phyloP scores from a whole-genome alignment of 129 eudicot genomes.

The Ambrosia artemisiifolia region DNA sequence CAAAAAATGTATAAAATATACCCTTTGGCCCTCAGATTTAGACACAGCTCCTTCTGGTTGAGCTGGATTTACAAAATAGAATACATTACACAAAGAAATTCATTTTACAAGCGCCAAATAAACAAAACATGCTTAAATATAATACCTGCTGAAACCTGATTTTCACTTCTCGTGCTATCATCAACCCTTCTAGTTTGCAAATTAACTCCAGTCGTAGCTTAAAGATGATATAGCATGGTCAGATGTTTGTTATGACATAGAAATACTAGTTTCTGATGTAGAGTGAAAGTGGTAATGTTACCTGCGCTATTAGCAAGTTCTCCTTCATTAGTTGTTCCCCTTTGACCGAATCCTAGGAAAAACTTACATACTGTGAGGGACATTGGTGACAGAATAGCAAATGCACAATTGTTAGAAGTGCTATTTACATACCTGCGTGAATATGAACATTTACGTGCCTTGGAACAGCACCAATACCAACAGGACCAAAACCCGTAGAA shows the following conservation, averaged over 20 bases:
- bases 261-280: constrained; percentile 22
- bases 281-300: constrained; percentile 45
- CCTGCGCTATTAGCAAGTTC: constrained; percentile 40
- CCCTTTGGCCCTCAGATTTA: constrained; percentile 29
- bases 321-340: constrained; percentile 50
- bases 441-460: constrained; percentile 89
- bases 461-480: constrained; percentile 58
- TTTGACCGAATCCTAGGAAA: constrained; percentile 39
- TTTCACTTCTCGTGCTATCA: constrained; percentile 41
- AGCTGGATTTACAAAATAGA: constrained; percentile 30
- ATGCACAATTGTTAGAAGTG: neutral
- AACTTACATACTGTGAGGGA: neutral
- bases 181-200: constrained; percentile 41
- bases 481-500: constrained; percentile 50
- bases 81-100: neutral
- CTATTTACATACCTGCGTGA: constrained; percentile 59
- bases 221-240: constrained; percentile 28
- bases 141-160: constrained; percentile 45
- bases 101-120: neutral
- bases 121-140: neutral
- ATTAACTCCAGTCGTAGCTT: constrained; percentile 48
- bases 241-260: constrained; percentile 30
- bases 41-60: constrained; percentile 41
- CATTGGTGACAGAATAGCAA: neutral
- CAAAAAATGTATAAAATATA: constrained; percentile 24